Evolutionary conservation across 164 flowering plant genomes (phyloP).

Genomic region (Liquidambar formosana): DNA sequence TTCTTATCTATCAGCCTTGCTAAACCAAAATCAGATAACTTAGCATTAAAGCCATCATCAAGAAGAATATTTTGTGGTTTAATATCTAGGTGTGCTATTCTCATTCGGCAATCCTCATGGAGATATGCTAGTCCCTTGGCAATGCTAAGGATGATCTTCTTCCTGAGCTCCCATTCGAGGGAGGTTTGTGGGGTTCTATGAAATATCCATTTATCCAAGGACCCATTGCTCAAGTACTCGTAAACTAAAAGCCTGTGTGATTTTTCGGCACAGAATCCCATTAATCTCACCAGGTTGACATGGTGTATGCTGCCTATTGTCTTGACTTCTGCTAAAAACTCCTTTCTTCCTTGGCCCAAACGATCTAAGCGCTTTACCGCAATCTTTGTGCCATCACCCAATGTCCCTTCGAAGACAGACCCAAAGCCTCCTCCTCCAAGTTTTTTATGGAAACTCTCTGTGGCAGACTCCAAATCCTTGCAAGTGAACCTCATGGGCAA

Average conservation of each 20-base stretch:
- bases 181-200: too few relatives aligned
- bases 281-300: too few relatives aligned
- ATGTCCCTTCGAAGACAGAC: neutral
- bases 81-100: too few relatives aligned
- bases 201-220: too few relatives aligned
- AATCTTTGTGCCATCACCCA: neutral
- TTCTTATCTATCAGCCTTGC: too few relatives aligned
- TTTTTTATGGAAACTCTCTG: neutral
- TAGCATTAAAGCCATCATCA: too few relatives aligned
- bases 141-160: too few relatives aligned
- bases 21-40: too few relatives aligned
- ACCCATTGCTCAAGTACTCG: neutral
- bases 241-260: neutral
- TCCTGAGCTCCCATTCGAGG: too few relatives aligned
- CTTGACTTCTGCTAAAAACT: neutral
- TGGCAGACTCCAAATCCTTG: neutral
- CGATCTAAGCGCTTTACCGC: neutral
- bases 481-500: neutral
- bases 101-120: too few relatives aligned
- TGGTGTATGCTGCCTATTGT: neutral
- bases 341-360: neutral
- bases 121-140: too few relatives aligned
- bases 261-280: neutral
- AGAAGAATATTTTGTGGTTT: too few relatives aligned
- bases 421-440: neutral